Base-by-base conservation (phyloP, 495 filamentous ascomycete species). In the Aspergillus saccharolyticus region DNA sequence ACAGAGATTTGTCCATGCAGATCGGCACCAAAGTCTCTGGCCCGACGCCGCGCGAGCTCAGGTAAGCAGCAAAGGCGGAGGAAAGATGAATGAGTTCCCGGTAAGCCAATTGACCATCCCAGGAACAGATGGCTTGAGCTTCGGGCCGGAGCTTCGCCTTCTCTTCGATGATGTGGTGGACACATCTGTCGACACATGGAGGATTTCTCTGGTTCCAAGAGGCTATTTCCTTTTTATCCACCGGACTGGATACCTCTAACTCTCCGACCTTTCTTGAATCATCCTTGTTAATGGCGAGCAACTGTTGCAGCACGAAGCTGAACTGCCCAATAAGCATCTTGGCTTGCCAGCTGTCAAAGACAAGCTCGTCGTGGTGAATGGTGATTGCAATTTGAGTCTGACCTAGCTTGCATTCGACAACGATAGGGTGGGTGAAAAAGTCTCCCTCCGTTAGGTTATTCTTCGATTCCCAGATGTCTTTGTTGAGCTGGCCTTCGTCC, bases 1-100 rank as follows among this genome's bases (percentile, higher is more conserved):
- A 85, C 1, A 73, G 66, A 0, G 79, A 82, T 52, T 85, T 86
- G 45, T 81, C 75, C 22, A 85, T 72, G 55, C 77, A 84, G 0
- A 88, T 59, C 3, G 83, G 83, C 3, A 87, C 79, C 1, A 83
- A 52, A 0, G 63, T 67, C 24, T 81, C 80, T 3, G 70, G 71
- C 2, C 62, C 66, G 44, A 85, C 72, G 24, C 82, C 82, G 8
- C 80, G 73, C 19, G 66, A 69, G 1, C 62, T 55, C 0, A 81
- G 63, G 45, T 77, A 70, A 6, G 57, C 60, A 9, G 74, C 73
- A 19, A 78, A 72, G 1, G 62, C 63, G 4, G 71, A 69, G 6
- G 74, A 68, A n/a, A 70, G 56, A 1, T 67, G 46, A 50, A 70
- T 66, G 25, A 77, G 62, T 30, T 79, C 65, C 22, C 54, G 48